Base-by-base conservation (phyloP, 2,329 filamentous ascomycete species). In the Orbilia quercus region DNA sequence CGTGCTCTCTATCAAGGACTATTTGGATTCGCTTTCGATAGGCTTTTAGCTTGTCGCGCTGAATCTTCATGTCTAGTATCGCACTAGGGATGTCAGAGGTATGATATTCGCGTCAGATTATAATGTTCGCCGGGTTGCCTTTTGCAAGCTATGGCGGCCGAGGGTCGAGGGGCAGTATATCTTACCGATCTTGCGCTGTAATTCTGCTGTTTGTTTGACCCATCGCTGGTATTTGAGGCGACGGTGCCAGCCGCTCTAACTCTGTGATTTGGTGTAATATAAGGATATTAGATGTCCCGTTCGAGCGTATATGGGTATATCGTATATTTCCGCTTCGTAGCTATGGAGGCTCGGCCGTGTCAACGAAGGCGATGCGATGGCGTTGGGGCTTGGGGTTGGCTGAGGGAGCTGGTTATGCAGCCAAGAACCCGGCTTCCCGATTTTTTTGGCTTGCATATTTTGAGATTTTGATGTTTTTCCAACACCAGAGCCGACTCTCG, bases 51-150 rank as follows among this genome's bases (percentile, higher is more conserved):
- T 92, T 96, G 84, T 99, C 95, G 81, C 95, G 93, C 83, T 98
- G 94, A 82, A 88, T 92, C 84, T 98, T 98, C 83, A 98, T 90
- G 82, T 98, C 93, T 79, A 98, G 90, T 82, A 98, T 97, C 72
- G 94, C 94, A 83, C 93, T 97, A 34, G 58, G 45, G 55, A 51
- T 65, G 69, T 73, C 69, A 73, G 69, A 73, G 57, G 60, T 44
- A 57, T 36, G 38, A 31, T 62, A 64, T 34, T 54, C 60, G 31
- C 1, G 60, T 65, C 51, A 66, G 62, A 73, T 53, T 31, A 31
- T 38, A n/a, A 1, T 42, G 20, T 22, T 51, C 44, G 12, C 5
- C 11, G 7, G 22, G n/a, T 16, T 44, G 53, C n/a, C 14, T 34
- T 22, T 18, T 38, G 11, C 12, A 16, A 14, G 14, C 3, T 16